Evolutionary conservation across 495 filamentous ascomycete genomes (phyloP).

Genomic region (Cudoniella acicularis): DNA sequence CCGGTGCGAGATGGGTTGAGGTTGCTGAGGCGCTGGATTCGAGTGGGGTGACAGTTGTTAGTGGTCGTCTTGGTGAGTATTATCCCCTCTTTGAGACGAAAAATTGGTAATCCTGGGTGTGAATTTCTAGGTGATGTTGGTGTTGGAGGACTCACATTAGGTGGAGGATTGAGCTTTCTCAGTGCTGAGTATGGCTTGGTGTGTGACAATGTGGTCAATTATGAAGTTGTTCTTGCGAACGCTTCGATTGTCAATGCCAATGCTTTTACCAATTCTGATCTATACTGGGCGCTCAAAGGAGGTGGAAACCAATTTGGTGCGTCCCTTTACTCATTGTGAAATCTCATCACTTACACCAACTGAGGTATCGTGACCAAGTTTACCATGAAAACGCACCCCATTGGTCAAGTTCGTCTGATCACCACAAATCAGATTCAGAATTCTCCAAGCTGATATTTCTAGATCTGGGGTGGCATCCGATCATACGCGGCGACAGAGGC

Average conservation of each 20-base stretch:
- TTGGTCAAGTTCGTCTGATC: conserved; percentile 4
- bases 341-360: not conserved
- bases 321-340: not conserved
- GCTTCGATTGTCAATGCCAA: conserved; percentile 48
- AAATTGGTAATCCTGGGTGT: not conserved
- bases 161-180: conserved; percentile 39
- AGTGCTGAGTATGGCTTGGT: conserved; percentile 38
- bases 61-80: conserved; percentile 14
- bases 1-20: conserved; percentile 7
- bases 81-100: not conserved
- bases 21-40: conserved; percentile 3
- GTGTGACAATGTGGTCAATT: conserved; percentile 41
- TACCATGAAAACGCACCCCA: conserved; percentile 37
- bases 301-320: conserved; percentile 49
- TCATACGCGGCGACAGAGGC: conserved; percentile 2
- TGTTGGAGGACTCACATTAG: conserved; percentile 49
- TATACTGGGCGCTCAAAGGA: conserved; percentile 53
- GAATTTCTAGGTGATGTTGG: conserved; percentile 36
- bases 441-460: not conserved
- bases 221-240: conserved; percentile 48
- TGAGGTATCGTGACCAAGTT: conserved; percentile 46
- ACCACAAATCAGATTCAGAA: not conserved
- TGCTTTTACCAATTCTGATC: conserved; percentile 35
- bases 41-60: conserved; percentile 5
- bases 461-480: conserved; percentile 15